Conservation (phyloP, 148 eudicot genomes). For the Heliosperma pusillum region DNA sequence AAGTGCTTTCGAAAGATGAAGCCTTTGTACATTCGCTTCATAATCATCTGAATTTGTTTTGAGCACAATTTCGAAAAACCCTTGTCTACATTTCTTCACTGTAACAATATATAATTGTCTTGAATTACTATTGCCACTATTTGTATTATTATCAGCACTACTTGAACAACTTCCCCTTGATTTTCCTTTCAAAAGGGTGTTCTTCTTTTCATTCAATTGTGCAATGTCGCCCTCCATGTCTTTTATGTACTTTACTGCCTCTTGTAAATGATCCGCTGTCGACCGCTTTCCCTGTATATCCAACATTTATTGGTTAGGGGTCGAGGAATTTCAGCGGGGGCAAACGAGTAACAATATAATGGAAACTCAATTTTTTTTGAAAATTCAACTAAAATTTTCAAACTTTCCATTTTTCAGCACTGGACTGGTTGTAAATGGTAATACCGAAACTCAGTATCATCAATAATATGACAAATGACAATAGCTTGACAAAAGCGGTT, state of each 20-base stretch:
- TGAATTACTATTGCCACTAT: not conserved
- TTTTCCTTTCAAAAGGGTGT: constrained; percentile 2
- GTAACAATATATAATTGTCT: constrained; percentile 15
- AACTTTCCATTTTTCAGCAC: too few relatives aligned
- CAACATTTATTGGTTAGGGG: too few relatives aligned
- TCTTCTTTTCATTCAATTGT: constrained; percentile 24
- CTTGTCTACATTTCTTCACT: constrained; percentile 20
- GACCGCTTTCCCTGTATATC: constrained; percentile 31
- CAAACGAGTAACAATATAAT: too few relatives aligned
- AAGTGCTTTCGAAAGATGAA: constrained; percentile 28
- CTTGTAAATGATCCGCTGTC: constrained; percentile 32
- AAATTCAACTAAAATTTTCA: too few relatives aligned
- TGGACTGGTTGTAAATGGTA: too few relatives aligned
- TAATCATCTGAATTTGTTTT: constrained; percentile 1
- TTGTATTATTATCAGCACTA: not conserved
- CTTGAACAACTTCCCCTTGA: not conserved
- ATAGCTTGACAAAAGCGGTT: too few relatives aligned
- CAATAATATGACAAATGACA: too few relatives aligned
- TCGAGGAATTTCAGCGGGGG: too few relatives aligned
- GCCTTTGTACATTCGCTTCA: not conserved
- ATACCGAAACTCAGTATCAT: not conserved
- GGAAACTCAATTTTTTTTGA: too few relatives aligned
- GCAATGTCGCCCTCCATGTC: constrained; percentile 22
- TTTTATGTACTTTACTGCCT: constrained; percentile 32
- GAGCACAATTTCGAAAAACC: constrained; percentile 24